Base-by-base conservation (phyloP, 805 yeast species). In the Kluyveromyces dobzhanskii region DNA sequence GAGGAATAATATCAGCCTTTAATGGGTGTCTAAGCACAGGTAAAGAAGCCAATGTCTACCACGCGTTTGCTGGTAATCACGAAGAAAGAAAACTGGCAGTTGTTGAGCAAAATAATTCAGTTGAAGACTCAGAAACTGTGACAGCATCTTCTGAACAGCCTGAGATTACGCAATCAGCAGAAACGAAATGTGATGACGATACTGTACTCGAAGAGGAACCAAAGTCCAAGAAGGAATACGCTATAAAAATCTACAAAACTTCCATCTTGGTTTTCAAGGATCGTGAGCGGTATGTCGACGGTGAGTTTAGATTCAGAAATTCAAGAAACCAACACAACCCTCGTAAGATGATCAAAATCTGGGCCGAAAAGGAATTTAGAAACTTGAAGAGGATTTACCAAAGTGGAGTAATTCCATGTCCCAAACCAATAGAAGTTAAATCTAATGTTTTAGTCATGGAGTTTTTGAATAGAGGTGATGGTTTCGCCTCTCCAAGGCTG, bases 331-430 rank as follows among this genome's bases (percentile, higher is more conserved):
- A 85, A 52, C 86, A 87, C 48, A 92, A 92, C 55, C 97, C 97
- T 8, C 72, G 98, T 54, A 90, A 90, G 56, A 90, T 92, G 97
- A 95, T 92, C 45, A 86, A 85, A 59, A 73, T 88, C 17, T 92
- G 99, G 99, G 97, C 98, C 0, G 98, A 92, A 59, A 92, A 92
- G 56, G 99, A 92, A 64, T 90, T 88, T 49, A 66, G 99, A 40
- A 92, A 92, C 57, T 69, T 92, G 60, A 90, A 85, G 59, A 73
- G 99, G 54, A 69, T 92, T 16, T 66, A 82, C 57, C 57, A 71
- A 33, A 72, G 78, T 41, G 95, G 94, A 0, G 57, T 59, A 9
- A 82, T 92, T 26, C 92, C 94, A n/a, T 81, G 86, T 29, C 98
- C 99, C 0, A 83, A 85, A 56, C 98, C 99, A 1, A 62, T 86